Evolutionary conservation across 305 asterid genomes (phyloP).

Genomic region (Fraxinus latifolia): DNA sequence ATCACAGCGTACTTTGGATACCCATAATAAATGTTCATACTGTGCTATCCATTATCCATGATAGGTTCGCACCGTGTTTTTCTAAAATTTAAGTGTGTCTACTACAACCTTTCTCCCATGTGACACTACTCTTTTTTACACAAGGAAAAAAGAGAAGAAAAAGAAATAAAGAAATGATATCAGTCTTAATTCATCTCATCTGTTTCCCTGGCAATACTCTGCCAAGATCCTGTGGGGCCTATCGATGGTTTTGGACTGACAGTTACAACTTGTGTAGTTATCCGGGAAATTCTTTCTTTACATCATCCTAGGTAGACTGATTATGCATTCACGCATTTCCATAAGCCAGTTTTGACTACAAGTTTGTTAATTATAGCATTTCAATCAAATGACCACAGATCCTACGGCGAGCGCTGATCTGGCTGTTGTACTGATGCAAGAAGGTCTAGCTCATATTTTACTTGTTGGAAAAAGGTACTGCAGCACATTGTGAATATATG

Average conservation of each 20-base stretch:
- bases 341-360: not conserved
- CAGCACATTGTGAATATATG: not conserved
- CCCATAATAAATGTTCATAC: not conserved
- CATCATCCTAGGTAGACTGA: not conserved
- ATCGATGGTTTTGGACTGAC: not conserved
- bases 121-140: not conserved
- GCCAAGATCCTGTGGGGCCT: not conserved
- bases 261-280: not conserved
- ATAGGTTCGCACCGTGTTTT: not conserved
- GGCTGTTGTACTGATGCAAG: conserved; percentile 95
- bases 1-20: not conserved
- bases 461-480: conserved; percentile 87
- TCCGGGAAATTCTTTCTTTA: conserved; percentile 1
- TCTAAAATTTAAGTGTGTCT: not conserved
- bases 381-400: conserved; percentile 42
- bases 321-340: not conserved
- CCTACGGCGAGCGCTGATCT: conserved; percentile 93
- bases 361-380: conserved; percentile 29
- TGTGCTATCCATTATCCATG: not conserved
- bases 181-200: not conserved
- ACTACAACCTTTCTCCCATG: not conserved
- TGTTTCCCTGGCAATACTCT: not conserved
- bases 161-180: not conserved
- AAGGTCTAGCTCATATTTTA: conserved; percentile 79
- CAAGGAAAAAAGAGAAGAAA: not conserved